Evolutionary conservation across 106 monocot genomes (phyloP), one percentile per base, ranked within the genome.

Genomic region (Dendrobium nobile): DNA sequence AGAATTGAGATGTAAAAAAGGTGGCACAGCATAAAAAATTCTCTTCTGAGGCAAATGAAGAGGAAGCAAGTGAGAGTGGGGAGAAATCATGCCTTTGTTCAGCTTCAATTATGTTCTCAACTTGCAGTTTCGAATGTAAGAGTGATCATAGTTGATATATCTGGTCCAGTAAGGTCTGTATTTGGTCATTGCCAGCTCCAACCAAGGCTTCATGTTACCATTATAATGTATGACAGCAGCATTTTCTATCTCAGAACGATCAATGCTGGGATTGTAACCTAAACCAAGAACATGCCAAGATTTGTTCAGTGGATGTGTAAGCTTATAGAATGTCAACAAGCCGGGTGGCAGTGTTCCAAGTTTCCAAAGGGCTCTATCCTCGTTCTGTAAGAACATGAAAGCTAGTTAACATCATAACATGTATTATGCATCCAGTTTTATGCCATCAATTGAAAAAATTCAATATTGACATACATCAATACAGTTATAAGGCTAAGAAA

Each of bases 181-280:
- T 75, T 89, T 92, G 72, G 83, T 85, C 92, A 92, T 92, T 41
- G 89, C 89, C 41, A 92, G 64, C 78, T 89, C 92, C 68, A 92
- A 78, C 92, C 92, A 92, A 48, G 92, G 92, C 43, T 92, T 92
- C 92, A 92, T 92, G 64, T 92, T 92, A 7, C 92, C 92, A 77
- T 92, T 92, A 40, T 89, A 92, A 68, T 92, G 89, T 41, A 92
- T 54, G 9, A 92, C 92, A 33, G 92, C 92, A 70, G 92, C 89
- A 26, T 89, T 89, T 15, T 87, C 86, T n/a, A 92, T 85, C 77
- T 89, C 88, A 4, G 87, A 85, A 17, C 83, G 85, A 79, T 87
- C 92, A 33, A 92, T 89, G 80, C 87, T 92, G 7, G 89, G 92
- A 54, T 92, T 92, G 67, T 92, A 92, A 5, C 92, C 92, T 77